These are phyloP conservation scores for Entelexis paramagnoliae DNA, from an alignment of 1,139 yeast species.

Conservation along the genomic window DNA sequence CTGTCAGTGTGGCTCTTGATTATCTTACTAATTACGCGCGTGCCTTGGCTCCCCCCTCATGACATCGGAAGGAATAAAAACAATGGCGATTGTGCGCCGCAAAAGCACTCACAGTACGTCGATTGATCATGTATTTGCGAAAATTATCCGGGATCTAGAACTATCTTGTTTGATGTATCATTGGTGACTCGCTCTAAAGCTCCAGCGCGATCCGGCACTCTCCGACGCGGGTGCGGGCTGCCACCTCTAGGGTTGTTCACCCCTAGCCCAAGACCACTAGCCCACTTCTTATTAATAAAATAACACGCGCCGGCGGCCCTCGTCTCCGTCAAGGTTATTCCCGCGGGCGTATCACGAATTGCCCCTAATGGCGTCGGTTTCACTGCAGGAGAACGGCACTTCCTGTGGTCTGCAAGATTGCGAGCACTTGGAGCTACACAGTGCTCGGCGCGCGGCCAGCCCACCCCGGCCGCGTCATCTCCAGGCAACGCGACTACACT, in stretches of 20 bases:
- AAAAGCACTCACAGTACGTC: background rate
- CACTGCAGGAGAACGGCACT: background rate
- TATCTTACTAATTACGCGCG: background rate
- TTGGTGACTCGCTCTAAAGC: too few species aligned
- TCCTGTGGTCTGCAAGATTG: background rate
- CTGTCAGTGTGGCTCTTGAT: background rate
- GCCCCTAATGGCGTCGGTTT: background rate
- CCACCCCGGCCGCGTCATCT: background rate
- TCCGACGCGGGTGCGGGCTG: background rate
- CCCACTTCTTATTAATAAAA: conserved; percentile 4
- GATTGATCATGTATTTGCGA: background rate
- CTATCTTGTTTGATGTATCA: too few species aligned
- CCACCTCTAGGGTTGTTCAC: background rate
- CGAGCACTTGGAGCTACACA: background rate
- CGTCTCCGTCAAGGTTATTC: background rate
- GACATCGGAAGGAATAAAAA: background rate
- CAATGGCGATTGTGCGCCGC: background rate
- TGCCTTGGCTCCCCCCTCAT: background rate
- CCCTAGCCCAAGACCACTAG: conserved; percentile 4
- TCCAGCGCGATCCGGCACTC: too few species aligned
- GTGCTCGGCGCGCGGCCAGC: background rate
- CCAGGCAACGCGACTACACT: background rate
- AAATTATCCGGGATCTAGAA: too few species aligned
- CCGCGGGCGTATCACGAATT: background rate
- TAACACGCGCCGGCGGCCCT: background rate